Conservation (phyloP, 176 grass and related monocot species). For the Pharus latifolius region DNA sequence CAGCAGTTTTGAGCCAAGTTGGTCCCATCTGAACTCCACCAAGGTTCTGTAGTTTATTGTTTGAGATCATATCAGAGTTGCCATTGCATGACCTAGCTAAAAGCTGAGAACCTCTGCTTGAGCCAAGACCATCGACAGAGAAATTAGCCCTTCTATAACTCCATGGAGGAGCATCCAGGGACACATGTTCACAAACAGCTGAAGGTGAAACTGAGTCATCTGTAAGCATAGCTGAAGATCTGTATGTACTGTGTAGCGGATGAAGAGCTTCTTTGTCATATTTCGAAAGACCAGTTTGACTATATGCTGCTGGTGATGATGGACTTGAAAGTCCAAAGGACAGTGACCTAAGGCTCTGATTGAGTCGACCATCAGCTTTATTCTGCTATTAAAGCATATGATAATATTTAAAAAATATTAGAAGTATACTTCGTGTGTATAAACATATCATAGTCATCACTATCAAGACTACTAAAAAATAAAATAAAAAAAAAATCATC, state of each 20-base stretch:
- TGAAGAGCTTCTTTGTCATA: slow-evolving; percentile 42
- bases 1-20: slow-evolving; percentile 69
- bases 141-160: slow-evolving; percentile 45
- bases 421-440: slow-evolving; percentile 8
- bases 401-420: slow-evolving; percentile 18
- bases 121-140: slow-evolving; percentile 49
- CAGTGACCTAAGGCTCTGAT: slow-evolving; percentile 59
- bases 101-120: slow-evolving; percentile 68
- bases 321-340: slow-evolving; percentile 65
- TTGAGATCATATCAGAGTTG: slow-evolving; percentile 40
- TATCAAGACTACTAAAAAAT: background rate
- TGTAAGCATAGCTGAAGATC: slow-evolving; percentile 39
- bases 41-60: slow-evolving; percentile 32
- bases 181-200: slow-evolving; percentile 44
- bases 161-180: slow-evolving; percentile 44
- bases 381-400: slow-evolving; percentile 36
- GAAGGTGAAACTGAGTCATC: slow-evolving; percentile 56
- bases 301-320: slow-evolving; percentile 36
- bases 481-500: too few species aligned
- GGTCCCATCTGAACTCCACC: slow-evolving; percentile 35
- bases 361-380: slow-evolving; percentile 52
- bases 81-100: slow-evolving; percentile 49
- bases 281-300: slow-evolving; percentile 47
- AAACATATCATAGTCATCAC: slow-evolving; percentile 1
- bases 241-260: slow-evolving; percentile 24